phyloP scores from a whole-genome alignment of 2,329 filamentous ascomycete genomes.

The Trichophyton benhamiae region DNA sequence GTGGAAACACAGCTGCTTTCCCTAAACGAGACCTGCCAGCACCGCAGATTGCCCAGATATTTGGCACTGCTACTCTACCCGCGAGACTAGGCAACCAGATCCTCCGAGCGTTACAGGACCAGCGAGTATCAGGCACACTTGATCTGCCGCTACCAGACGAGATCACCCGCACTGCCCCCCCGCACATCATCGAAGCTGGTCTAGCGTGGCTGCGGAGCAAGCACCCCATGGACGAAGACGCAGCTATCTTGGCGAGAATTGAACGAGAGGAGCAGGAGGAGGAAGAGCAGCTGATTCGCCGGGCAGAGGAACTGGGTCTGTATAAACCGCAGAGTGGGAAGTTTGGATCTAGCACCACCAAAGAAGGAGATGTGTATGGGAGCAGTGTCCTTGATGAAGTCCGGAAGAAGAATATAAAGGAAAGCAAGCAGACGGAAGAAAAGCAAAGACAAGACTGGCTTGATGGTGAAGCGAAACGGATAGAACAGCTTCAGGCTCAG shows the following conservation, averaged over 20 bases:
- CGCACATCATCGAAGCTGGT: slow-evolving; percentile 25
- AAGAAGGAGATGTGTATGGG: slow-evolving; percentile 32
- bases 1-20: slow-evolving; percentile 20
- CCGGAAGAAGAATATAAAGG: slow-evolving; percentile 30
- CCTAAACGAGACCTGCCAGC: slow-evolving; percentile 22
- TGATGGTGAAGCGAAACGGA: slow-evolving; percentile 36
- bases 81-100: slow-evolving; percentile 26
- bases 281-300: slow-evolving; percentile 25
- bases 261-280: slow-evolving; percentile 29
- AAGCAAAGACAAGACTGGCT: slow-evolving; percentile 42
- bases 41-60: slow-evolving; percentile 19
- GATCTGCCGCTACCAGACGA: slow-evolving; percentile 33
- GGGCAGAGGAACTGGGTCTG: slow-evolving; percentile 30
- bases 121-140: slow-evolving; percentile 34
- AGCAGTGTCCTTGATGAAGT: slow-evolving; percentile 31
- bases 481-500: slow-evolving; percentile 22
- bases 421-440: slow-evolving; percentile 34
- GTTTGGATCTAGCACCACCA: slow-evolving; percentile 30
- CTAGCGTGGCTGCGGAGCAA: slow-evolving; percentile 32
- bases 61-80: slow-evolving; percentile 22
- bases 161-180: slow-evolving; percentile 22
- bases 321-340: slow-evolving; percentile 35
- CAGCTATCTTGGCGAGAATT: slow-evolving; percentile 36
- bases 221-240: slow-evolving; percentile 37
- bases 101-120: slow-evolving; percentile 31